Conservation (phyloP, 192 early-diverging fungal genomes). For the Diversispora epigaea region DNA sequence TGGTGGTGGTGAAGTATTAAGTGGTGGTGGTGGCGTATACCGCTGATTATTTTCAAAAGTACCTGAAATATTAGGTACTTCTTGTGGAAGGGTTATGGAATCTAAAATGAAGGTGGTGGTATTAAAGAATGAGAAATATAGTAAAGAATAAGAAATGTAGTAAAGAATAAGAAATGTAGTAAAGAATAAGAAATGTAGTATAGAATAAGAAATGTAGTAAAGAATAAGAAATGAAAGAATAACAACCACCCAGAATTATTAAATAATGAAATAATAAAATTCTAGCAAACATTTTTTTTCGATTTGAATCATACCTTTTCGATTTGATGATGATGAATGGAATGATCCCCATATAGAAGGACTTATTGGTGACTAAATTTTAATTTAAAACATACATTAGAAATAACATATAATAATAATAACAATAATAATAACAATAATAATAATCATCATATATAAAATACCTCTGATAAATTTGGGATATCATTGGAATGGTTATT, state of each 20-base stretch:
- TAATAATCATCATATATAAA: not conserved
- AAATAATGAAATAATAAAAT: not conserved
- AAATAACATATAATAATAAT: not conserved
- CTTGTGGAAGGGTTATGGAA: conserved; percentile 29
- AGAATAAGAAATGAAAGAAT: no score
- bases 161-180: no score
- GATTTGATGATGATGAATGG: conserved; percentile 3
- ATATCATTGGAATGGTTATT: not conserved
- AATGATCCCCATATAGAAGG: conserved; percentile 23
- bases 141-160: no score
- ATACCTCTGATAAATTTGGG: conserved; percentile 13
- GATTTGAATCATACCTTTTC: conserved; percentile 8
- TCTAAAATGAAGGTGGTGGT: not conserved
- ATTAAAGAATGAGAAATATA: not conserved
- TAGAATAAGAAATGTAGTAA: no score
- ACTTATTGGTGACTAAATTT: conserved; percentile 20
- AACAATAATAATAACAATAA: not conserved
- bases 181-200: no score
- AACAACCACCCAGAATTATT: no score
- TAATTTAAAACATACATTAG: not conserved
- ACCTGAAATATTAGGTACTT: conserved; percentile 36
- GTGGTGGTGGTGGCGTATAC: conserved; percentile 27
- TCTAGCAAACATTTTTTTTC: not conserved
- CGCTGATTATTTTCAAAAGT: conserved; percentile 38
- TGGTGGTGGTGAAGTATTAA: not conserved